Percentiles rank a stretch among this genome's conserved stretches.
phyloP scores from a whole-genome alignment of 1,284 basidiomycete genomes.

The Irpex sp. region DNA sequence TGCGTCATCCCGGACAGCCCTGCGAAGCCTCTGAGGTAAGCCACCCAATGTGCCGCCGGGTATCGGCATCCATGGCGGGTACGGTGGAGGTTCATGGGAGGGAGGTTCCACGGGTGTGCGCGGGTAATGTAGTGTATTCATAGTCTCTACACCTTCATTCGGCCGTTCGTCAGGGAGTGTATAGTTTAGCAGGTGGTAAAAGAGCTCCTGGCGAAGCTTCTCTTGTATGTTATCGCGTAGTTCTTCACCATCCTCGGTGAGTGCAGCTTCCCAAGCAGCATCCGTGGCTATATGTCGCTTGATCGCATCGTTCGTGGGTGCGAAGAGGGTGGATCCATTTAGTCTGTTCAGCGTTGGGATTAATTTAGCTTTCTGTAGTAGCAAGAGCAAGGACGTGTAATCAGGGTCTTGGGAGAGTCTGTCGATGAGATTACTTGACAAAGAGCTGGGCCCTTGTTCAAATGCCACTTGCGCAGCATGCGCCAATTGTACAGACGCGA shows the following conservation, averaged over 20 bases:
- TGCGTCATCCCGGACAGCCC: conserved; percentile 47
- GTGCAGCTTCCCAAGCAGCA: conserved; percentile 44
- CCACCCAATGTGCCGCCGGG: conserved; percentile 80
- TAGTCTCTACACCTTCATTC: conserved; percentile 35
- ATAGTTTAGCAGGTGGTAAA: conserved; percentile 94
- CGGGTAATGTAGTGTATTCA: conserved; percentile 74
- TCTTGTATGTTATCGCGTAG: conserved; percentile 82
- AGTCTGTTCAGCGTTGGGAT: conserved; percentile 91
- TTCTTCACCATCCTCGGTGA: conserved; percentile 34
- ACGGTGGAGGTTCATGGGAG: conserved; percentile 63
- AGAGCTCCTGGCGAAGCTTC: conserved; percentile 83
- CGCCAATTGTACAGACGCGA: conserved; percentile 29
- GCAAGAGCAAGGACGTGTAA: conserved; percentile 74
- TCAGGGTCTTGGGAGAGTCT: conserved; percentile 73
- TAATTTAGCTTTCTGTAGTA: conserved; percentile 85
- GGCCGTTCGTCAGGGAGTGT: conserved; percentile 53
- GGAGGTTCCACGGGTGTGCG: conserved; percentile 50
- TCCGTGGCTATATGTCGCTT: conserved; percentile 41
- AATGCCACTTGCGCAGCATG: conserved; percentile 32
- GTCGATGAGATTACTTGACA: conserved; percentile 72
- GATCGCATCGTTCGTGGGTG: conserved; percentile 93
- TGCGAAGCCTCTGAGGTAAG: conserved; percentile 79
- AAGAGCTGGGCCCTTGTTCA: conserved; percentile 14
- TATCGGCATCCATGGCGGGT: conserved; percentile 82
- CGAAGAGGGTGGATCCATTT: conserved; percentile 84